Evolutionary conservation across 23 red algal genomes (phyloP), one percentile per base, ranked within the genome.

Genomic region (Rhodosorus marinus): DNA sequence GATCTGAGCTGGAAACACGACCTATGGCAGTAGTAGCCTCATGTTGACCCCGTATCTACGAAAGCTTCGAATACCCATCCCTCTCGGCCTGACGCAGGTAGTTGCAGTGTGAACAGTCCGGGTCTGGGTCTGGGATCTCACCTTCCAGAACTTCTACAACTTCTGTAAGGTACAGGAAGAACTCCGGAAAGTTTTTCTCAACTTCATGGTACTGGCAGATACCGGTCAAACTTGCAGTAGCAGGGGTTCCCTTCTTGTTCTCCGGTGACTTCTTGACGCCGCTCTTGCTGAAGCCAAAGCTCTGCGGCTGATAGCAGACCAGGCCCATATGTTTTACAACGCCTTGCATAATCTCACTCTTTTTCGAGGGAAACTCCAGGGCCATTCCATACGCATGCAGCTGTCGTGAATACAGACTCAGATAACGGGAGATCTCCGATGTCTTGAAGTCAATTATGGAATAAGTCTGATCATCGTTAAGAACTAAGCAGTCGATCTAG

Each of bases 361-460:
- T 40, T 24, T 55, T 6, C 1, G 64, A 56, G 8, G 73, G 73
- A 46, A 53, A 58, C 40, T 92, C 66, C 6, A 92, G 35, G 21
- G 67, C 68, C 6, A 42, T 28, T 5, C 74, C 83, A 47, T 92
- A 92, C n/a, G 83, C 83, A 48, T 92, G 83, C 20, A 92, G 63
- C 33, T 92, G 83, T 24, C 83, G 72, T 2, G 54, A 31, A 58
- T 92, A 92, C 15, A 34, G 51, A 3, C 25, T 2, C 0, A 62
- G 51, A 3, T 54, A 51, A 29, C 57, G 54, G 49, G 48, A 23
- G 3, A 43, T 54, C 1, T 43, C 26, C 6, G 74, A 81, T 29
- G 73, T 92, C 35, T 92, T 92, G 19, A 92, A 92, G 51, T 92
- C 83, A 54, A 92, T 74, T 6, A 92, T 46, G 1, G 74, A 73